Conservation (phyloP, 2,329 filamentous ascomycete species). For the Colletotrichum phormii region DNA sequence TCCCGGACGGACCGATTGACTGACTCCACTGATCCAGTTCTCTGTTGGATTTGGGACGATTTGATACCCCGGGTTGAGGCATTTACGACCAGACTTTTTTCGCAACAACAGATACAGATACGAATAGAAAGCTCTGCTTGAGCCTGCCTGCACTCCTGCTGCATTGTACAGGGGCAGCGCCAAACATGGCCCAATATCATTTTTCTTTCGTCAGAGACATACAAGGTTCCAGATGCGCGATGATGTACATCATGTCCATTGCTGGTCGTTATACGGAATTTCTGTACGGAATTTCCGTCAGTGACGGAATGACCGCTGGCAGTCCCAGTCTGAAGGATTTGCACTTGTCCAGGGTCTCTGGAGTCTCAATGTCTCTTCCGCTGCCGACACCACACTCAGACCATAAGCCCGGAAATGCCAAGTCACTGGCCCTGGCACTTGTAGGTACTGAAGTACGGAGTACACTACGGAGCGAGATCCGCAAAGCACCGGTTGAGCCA, state of each 20-base stretch:
- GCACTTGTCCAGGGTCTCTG: not conserved
- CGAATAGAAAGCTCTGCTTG: not conserved
- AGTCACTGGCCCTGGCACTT: conserved; percentile 1
- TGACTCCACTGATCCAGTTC: conserved; percentile 16
- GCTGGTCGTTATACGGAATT: not conserved
- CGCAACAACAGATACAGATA: not conserved
- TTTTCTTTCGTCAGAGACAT: not conserved
- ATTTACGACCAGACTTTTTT: conserved; percentile 1
- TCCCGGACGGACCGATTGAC: conserved; percentile 29
- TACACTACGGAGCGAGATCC: conserved; percentile 15
- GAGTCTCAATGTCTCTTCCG: conserved; percentile 9
- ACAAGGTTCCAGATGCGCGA: not conserved
- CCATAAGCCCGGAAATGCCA: conserved; percentile 29
- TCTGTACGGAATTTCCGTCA: not conserved
- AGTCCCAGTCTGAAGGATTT: conserved; percentile 14
- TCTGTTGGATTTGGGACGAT: conserved; percentile 14
- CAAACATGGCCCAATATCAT: not conserved
- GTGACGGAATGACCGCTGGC: conserved; percentile 8
- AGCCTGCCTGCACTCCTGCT: not conserved
- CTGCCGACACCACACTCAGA: conserved; percentile 16
- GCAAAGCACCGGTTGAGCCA: not conserved
- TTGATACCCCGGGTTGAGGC: conserved; percentile 16
- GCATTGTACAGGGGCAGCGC: not conserved
- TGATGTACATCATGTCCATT: not conserved
- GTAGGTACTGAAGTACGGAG: no score